Conservation (phyloP, 2,329 filamentous ascomycete genomes). For the Huntiella omanensis region DNA sequence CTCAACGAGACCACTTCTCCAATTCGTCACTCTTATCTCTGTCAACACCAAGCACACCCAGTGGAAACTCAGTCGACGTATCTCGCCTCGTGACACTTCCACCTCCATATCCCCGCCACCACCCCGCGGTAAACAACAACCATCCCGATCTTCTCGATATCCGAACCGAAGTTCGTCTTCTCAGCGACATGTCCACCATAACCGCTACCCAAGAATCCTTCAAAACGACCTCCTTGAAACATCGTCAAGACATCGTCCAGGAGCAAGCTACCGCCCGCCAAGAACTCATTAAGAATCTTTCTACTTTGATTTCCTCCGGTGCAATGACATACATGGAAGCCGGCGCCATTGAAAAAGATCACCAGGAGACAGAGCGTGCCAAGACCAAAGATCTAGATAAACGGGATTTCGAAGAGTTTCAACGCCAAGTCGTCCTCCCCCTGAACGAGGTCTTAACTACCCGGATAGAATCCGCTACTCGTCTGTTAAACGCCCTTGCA, state of each 20-base stretch:
- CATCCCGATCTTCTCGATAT: conserved; percentile 76
- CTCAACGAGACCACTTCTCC: conserved; percentile 25
- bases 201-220: conserved; percentile 48
- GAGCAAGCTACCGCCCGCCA: conserved; percentile 35
- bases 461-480: conserved; percentile 53
- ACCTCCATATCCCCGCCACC: conserved; percentile 81
- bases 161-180: conserved; percentile 50
- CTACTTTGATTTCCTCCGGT: conserved; percentile 58
- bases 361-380: conserved; percentile 49
- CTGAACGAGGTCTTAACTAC: conserved; percentile 62
- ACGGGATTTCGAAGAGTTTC: conserved; percentile 67
- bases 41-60: conserved; percentile 27
- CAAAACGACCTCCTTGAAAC: conserved; percentile 33
- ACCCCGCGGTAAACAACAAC: conserved; percentile 89
- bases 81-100: conserved; percentile 84
- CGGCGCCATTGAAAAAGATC: conserved; percentile 59
- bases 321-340: conserved; percentile 70
- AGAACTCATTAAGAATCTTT: conserved; percentile 54
- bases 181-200: conserved; percentile 58
- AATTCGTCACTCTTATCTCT: conserved; percentile 22
- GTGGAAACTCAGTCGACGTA: conserved; percentile 52
- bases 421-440: conserved; percentile 64
- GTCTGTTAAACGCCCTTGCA: conserved; percentile 30
- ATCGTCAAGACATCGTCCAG: conserved; percentile 34
- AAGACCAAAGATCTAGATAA: conserved; percentile 57